Evolutionary conservation across 208 protist species (phyloP).

Genomic region (Tetramitus jugosus): DNA sequence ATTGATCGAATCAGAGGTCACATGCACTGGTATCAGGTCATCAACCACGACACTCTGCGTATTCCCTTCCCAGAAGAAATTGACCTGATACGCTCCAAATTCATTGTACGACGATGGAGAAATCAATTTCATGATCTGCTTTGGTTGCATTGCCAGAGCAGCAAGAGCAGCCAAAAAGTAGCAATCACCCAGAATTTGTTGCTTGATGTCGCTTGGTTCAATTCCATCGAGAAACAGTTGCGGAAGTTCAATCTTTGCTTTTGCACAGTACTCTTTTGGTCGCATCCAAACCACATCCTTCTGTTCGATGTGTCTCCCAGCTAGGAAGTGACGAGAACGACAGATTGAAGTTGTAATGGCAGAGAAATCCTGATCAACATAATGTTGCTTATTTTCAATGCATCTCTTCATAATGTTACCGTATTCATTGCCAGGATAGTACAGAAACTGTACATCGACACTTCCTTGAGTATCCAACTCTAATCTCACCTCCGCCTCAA

Average conservation of each 20-base stretch:
- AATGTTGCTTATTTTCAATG: not conserved
- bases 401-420: not conserved
- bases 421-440: not conserved
- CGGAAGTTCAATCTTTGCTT: not conserved
- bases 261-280: not conserved
- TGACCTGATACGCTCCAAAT: not conserved
- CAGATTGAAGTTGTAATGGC: not conserved
- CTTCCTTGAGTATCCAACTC: not conserved
- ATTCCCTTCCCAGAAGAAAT: not conserved
- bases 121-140: not conserved
- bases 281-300: not conserved
- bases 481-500: not conserved
- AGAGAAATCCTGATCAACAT: not conserved
- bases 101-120: not conserved
- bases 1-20: too few species aligned
- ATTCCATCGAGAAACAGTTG: not conserved
- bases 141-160: not conserved
- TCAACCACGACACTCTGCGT: not conserved
- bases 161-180: not conserved
- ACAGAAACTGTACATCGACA: not conserved
- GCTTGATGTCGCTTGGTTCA: not conserved
- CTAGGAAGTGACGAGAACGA: not conserved
- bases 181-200: not conserved
- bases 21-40: too few species aligned
- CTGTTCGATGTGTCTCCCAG: not conserved